phyloP scores from a whole-genome alignment of 148 eudicot genomes.

The Amaranthus cruentus region DNA sequence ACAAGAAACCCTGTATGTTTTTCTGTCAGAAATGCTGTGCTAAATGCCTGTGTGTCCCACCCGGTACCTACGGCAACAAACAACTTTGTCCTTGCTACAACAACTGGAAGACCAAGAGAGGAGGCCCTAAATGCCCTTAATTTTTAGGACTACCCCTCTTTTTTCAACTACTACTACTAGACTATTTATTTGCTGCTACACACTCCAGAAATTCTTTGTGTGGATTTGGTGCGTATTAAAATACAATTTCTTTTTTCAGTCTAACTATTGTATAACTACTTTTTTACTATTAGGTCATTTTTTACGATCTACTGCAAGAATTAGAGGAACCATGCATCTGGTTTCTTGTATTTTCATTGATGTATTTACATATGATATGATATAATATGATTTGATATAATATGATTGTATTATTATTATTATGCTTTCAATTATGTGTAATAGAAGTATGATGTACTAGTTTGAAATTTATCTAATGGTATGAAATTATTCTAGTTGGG shows the following conservation, averaged over 20 bases:
- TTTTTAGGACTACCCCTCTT: not conserved
- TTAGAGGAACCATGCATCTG: not conserved
- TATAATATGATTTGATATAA: not conserved
- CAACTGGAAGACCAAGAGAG: constrained; percentile 59
- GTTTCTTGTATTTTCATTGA: not conserved
- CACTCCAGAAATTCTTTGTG: not conserved
- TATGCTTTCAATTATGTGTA: not conserved
- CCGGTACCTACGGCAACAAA: constrained; percentile 62
- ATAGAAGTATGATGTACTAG: not conserved
- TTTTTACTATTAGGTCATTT: not conserved
- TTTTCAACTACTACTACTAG: not conserved
- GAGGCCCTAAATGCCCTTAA: constrained; percentile 58
- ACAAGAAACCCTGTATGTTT: constrained; percentile 45
- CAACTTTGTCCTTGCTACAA: constrained; percentile 60
- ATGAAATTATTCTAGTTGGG: not conserved
- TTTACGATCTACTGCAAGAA: not conserved
- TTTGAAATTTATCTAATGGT: not conserved
- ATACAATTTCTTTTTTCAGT: not conserved
- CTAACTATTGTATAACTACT: not conserved
- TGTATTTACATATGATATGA: not conserved
- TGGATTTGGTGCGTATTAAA: not conserved
- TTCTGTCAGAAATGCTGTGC: constrained; percentile 49
- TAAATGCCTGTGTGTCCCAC: constrained; percentile 54
- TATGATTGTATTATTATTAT: not conserved
- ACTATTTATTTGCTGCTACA: not conserved